Evolutionary conservation across 331 rosid species (phyloP), one percentile per base, ranked within the genome.

Genomic region (Quercus lobata): DNA sequence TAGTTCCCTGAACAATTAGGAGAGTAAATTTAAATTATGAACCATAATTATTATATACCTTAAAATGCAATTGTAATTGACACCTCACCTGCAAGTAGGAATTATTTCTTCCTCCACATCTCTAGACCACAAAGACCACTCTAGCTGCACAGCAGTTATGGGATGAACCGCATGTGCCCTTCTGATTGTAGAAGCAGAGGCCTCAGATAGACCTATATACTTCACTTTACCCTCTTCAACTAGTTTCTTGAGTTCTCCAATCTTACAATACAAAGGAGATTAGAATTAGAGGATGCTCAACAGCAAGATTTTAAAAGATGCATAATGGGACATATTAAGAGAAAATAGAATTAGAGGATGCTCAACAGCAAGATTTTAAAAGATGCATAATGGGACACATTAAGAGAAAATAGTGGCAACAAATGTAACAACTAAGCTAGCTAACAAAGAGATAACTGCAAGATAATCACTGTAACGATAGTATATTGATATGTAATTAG

Each of bases 151-250:
- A 6, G 90, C 88, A 55, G 92, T 88, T 73, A 90, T 86, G 0
- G 92, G 94, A 82, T 88, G 94, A 83, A 88, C 87, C 0, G 88
- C 94, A 73, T 90, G 94, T 35, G 94, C 91, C 85, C 94, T 88
- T 88, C 91, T 86, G 65, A 90, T 90, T 49, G 94, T 90, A 44
- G 94, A 83, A 76, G 90, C 77, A 6, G 92, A 91, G 6, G 97
- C 97, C 90, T 92, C 96, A 6, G 91, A 89, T 56, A 92, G 60
- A 46, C 96, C 97, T 8, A 90, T 85, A 66, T 90, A 89, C 71
- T 89, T 90, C 37, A 90, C 53, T 83, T 92, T 90, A 0, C 93
- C 96, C 73, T 90, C 97, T 71, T 89, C 92, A 41, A 91, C 86
- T 22, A 88, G 86, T 65, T 88, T 92, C 25, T 88, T 92, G 21